phyloP scores from a whole-genome alignment of 2,329 filamentous ascomycete species.

The Epichloe festucae region DNA sequence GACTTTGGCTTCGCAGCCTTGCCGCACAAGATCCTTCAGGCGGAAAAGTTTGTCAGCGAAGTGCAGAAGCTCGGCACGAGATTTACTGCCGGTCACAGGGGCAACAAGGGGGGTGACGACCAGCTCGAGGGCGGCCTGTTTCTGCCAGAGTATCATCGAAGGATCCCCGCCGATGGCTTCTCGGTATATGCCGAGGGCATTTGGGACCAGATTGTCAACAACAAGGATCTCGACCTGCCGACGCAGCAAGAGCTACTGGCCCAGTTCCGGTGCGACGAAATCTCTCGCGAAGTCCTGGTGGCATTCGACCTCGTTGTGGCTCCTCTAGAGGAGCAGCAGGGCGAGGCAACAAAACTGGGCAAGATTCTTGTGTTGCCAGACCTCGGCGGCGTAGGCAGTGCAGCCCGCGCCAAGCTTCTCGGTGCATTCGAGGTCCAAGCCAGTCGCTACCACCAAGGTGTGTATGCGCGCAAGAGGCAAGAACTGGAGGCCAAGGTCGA shows the following conservation, averaged over 20 bases:
- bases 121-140: constrained; percentile 71
- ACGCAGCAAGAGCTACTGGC: constrained; percentile 95
- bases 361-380: constrained; percentile 59
- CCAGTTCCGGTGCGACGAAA: constrained; percentile 96
- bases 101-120: constrained; percentile 57
- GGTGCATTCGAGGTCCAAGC: constrained; percentile 83
- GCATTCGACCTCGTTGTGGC: constrained; percentile 69
- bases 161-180: constrained; percentile 96
- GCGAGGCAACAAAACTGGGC: constrained; percentile 60
- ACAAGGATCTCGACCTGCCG: constrained; percentile 93
- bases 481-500: constrained; percentile 85
- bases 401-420: constrained; percentile 58
- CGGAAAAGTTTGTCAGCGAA: constrained; percentile 75
- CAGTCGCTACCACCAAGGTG: constrained; percentile 90
- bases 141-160: constrained; percentile 83
- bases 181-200: constrained; percentile 85
- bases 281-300: constrained; percentile 74
- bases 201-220: constrained; percentile 98
- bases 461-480: constrained; percentile 72
- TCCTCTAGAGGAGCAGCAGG: constrained; percentile 78
- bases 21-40: constrained; percentile 92
- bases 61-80: constrained; percentile 67
- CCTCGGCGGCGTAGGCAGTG: constrained; percentile 60
- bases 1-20: constrained; percentile 95
- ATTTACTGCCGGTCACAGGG: constrained; percentile 70